A percentile compares a stretch with the other conserved stretches of the same genome.
phyloP scores from a whole-genome alignment of 2,329 filamentous ascomycete genomes.

The Exophiala bonariae region DNA sequence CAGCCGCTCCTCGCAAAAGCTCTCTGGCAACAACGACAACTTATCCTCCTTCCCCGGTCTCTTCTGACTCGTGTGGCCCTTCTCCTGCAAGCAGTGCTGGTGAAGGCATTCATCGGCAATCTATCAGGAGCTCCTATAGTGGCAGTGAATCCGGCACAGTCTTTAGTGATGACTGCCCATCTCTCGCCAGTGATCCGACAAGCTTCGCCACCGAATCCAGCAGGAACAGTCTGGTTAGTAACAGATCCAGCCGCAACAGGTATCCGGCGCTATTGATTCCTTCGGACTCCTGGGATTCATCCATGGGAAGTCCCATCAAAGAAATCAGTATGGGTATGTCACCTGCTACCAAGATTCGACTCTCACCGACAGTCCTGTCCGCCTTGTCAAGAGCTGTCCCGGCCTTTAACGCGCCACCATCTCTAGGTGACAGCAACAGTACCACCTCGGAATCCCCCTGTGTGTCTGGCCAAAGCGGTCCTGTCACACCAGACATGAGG shows the following conservation, averaged over 20 bases:
- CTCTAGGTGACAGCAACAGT: slow-evolving; percentile 77
- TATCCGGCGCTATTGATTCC: slow-evolving; percentile 62
- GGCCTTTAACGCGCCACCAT: slow-evolving; percentile 77
- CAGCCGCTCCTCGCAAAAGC: slow-evolving; percentile 21
- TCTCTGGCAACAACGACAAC: slow-evolving; percentile 16
- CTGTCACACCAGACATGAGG: slow-evolving; percentile 74
- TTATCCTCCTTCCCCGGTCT: slow-evolving; percentile 26
- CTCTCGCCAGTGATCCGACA: slow-evolving; percentile 51
- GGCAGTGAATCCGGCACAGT: slow-evolving; percentile 76
- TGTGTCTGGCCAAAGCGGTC: slow-evolving; percentile 63
- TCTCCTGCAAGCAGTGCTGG: slow-evolving; percentile 62
- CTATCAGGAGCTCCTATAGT: slow-evolving; percentile 84
- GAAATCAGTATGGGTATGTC: slow-evolving; percentile 46
- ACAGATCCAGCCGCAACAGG: slow-evolving; percentile 45
- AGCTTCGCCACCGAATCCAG: slow-evolving; percentile 47
- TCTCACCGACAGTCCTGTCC: slow-evolving; percentile 73
- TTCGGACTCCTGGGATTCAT: slow-evolving; percentile 57
- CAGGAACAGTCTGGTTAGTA: slow-evolving; percentile 34
- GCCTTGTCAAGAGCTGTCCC: slow-evolving; percentile 72
- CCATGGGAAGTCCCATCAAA: slow-evolving; percentile 48
- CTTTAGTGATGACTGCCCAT: slow-evolving; percentile 43
- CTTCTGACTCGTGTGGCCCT: slow-evolving; percentile 40
- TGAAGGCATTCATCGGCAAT: slow-evolving; percentile 66
- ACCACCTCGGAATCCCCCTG: slow-evolving; percentile 83
- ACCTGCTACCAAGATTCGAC: slow-evolving; percentile 60